phyloP scores from a whole-genome alignment of 2,329 filamentous ascomycete genomes.

The Cladosporium sp. region DNA sequence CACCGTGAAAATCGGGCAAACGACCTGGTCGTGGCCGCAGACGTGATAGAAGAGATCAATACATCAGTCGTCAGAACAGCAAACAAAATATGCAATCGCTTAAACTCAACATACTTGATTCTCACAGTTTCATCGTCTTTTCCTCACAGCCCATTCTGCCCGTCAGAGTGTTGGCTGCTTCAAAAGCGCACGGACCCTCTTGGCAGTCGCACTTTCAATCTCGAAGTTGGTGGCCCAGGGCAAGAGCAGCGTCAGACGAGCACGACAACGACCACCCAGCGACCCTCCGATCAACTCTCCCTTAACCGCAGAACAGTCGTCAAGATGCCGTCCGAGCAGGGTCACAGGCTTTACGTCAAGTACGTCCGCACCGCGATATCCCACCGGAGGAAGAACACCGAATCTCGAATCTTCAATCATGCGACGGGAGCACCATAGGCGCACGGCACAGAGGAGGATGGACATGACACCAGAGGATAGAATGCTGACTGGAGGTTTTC shows the following conservation, averaged over 20 bases:
- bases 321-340: slow-evolving; percentile 25
- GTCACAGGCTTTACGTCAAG: slow-evolving; percentile 32
- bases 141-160: too few species aligned
- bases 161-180: too few species aligned
- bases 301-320: slow-evolving; percentile 14
- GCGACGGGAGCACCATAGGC: slow-evolving; percentile 4
- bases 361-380: slow-evolving; percentile 15
- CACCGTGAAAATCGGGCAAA: too few species aligned
- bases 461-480: neutral
- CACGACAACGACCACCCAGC: slow-evolving; percentile 12
- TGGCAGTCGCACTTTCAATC: too few species aligned
- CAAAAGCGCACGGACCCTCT: too few species aligned
- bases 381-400: slow-evolving; percentile 7
- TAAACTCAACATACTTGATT: too few species aligned
- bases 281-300: slow-evolving; percentile 9
- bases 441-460: neutral
- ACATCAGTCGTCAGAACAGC: too few species aligned
- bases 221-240: too few species aligned
- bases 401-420: slow-evolving; percentile 1
- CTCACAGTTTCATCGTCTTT: too few species aligned
- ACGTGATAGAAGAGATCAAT: too few species aligned
- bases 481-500: slow-evolving; percentile 10
- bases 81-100: too few species aligned
- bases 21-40: too few species aligned
- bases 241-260: neutral